Evolutionary conservation across 2,329 filamentous ascomycete species (phyloP).

Genomic region (Trichoderma polysporum): DNA sequence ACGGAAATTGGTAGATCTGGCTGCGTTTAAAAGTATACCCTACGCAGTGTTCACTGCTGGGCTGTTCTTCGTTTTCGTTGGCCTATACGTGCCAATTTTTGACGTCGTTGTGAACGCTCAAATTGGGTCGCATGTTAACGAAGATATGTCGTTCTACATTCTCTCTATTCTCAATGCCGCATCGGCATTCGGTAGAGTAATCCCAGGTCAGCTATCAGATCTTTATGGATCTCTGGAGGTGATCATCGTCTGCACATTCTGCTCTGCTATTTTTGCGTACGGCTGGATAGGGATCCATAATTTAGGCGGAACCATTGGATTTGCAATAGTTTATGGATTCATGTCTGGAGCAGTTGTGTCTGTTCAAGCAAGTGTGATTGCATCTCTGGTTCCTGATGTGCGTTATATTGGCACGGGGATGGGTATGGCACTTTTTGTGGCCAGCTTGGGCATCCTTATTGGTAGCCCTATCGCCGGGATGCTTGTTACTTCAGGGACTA

Average conservation of each 20-base stretch:
- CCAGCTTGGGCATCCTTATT: not conserved
- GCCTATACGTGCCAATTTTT: slow-evolving; percentile 45
- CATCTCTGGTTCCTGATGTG: not conserved
- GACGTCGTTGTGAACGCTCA: not conserved
- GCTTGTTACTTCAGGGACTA: not conserved
- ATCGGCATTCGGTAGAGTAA: not conserved
- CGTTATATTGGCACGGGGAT: not conserved
- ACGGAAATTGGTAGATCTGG: slow-evolving; percentile 44
- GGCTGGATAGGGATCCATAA: not conserved
- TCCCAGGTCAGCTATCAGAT: not conserved
- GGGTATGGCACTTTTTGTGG: not conserved
- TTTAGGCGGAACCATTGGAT: not conserved
- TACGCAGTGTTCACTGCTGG: slow-evolving; percentile 37
- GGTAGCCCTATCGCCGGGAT: not conserved
- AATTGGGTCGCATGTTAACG: not conserved
- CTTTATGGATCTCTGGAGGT: not conserved
- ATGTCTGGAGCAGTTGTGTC: not conserved
- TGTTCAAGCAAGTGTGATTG: not conserved
- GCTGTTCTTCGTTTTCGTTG: slow-evolving; percentile 38
- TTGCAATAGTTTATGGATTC: not conserved
- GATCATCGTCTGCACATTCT: not conserved
- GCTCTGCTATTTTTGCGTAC: not conserved
- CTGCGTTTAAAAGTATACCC: slow-evolving; percentile 43
- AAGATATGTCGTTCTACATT: not conserved
- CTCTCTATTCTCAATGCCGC: not conserved